phyloP scores from a whole-genome alignment of 2,329 filamentous ascomycete species.

The Samsoniella hepiali region DNA sequence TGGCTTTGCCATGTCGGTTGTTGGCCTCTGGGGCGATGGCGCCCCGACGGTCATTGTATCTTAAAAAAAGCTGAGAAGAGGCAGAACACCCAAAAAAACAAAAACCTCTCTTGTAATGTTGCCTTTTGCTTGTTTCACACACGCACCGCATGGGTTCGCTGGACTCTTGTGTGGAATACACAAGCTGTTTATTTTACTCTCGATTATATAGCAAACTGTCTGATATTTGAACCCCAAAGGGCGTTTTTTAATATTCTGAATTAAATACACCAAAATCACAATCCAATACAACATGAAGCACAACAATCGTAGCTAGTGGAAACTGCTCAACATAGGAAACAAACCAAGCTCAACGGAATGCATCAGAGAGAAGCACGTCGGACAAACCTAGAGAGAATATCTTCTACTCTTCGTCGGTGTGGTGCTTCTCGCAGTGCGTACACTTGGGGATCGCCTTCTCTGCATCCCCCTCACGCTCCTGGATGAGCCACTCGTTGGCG shows the following conservation, averaged over 20 bases:
- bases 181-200: slow-evolving; percentile 6
- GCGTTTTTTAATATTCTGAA: neutral
- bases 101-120: neutral
- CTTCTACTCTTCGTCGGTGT: slow-evolving; percentile 3
- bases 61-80: slow-evolving; percentile 21
- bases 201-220: slow-evolving; percentile 10
- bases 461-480: slow-evolving; percentile 21
- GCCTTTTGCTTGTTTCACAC: neutral
- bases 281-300: neutral
- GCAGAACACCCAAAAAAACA: neutral
- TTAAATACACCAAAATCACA: neutral
- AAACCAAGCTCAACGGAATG: neutral
- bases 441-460: slow-evolving; percentile 11
- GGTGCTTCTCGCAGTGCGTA: neutral
- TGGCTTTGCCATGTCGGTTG: slow-evolving; percentile 58
- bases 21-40: slow-evolving; percentile 66
- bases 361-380: neutral
- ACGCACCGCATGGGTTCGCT: neutral
- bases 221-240: neutral
- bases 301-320: neutral
- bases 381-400: neutral
- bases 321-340: neutral
- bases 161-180: neutral
- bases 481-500: slow-evolving; percentile 24
- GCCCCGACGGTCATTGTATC: slow-evolving; percentile 36